phyloP scores from a whole-genome alignment of 495 filamentous ascomycete genomes.

The Chaetomium fimeti region DNA sequence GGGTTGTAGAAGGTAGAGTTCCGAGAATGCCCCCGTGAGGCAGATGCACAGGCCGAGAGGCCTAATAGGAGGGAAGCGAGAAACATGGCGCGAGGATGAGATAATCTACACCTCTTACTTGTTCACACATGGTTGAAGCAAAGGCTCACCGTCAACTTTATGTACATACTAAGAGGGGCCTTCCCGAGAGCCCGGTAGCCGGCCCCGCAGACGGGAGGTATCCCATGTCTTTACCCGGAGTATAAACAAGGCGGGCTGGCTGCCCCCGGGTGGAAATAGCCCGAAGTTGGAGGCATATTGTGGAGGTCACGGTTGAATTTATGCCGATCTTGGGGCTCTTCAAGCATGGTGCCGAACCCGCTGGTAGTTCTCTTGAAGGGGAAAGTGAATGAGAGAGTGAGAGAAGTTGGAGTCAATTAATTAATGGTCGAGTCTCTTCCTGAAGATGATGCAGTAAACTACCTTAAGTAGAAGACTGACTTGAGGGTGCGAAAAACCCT shows the following conservation, averaged over 20 bases:
- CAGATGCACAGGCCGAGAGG: slow-evolving; percentile 13
- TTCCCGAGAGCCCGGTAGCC: slow-evolving; percentile 2
- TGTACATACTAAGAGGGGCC: not conserved
- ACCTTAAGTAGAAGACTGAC: too few relatives aligned
- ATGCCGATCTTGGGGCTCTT: slow-evolving; percentile 20
- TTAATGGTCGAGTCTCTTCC: not conserved
- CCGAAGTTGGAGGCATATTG: slow-evolving; percentile 12
- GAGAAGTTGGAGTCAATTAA: not conserved
- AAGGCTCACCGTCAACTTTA: not conserved
- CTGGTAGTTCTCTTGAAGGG: not conserved
- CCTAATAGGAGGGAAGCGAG: slow-evolving; percentile 15
- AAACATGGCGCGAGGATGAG: not conserved
- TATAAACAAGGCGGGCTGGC: slow-evolving; percentile 8
- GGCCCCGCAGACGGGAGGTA: slow-evolving; percentile 21
- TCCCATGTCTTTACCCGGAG: slow-evolving; percentile 7
- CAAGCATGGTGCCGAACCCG: slow-evolving; percentile 9
- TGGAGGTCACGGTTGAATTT: not conserved
- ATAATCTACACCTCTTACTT: not conserved
- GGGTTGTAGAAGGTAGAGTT: slow-evolving; percentile 50
- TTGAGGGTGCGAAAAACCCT: too few relatives aligned
- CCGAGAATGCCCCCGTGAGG: slow-evolving; percentile 12
- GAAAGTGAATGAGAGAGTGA: too few relatives aligned
- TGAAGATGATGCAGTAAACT: too few relatives aligned
- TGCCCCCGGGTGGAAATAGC: slow-evolving; percentile 14
- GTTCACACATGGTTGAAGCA: not conserved